phyloP scores from a whole-genome alignment of 2,329 filamentous ascomycete genomes.

The Scedosporium boydii region DNA sequence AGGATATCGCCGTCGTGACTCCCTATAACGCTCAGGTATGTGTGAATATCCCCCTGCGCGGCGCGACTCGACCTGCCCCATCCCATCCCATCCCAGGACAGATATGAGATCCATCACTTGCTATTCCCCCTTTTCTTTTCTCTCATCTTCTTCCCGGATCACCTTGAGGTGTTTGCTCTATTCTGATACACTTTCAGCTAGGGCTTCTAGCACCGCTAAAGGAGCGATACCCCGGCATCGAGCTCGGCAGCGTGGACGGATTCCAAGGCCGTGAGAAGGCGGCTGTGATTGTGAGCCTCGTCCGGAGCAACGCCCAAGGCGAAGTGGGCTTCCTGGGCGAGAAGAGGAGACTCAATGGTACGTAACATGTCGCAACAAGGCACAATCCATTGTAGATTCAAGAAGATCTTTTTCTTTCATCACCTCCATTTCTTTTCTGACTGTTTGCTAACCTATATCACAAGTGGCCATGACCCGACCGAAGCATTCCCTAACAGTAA shows the following conservation, averaged over 20 bases:
- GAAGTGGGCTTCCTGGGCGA: conserved; percentile 93
- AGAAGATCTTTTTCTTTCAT: not conserved
- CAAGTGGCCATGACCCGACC: conserved; percentile 98
- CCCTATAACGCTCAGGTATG: conserved; percentile 87
- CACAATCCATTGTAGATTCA: not conserved
- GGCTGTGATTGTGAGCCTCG: conserved; percentile 85
- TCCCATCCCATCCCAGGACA: not conserved
- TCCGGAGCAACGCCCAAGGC: conserved; percentile 75
- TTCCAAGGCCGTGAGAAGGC: conserved; percentile 98
- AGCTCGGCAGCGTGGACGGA: conserved; percentile 93
- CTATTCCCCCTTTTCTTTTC: conserved; percentile 8
- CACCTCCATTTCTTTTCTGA: not conserved
- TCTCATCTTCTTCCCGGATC: not conserved
- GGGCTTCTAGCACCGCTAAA: conserved; percentile 72
- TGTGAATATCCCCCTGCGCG: not conserved
- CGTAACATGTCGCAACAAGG: conserved; percentile 19
- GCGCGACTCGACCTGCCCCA: not conserved
- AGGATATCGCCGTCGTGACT: conserved; percentile 88
- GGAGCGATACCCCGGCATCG: conserved; percentile 71
- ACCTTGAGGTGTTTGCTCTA: conserved; percentile 11
- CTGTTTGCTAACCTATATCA: conserved; percentile 19
- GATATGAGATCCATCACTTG: not conserved
- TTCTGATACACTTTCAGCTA: conserved; percentile 39
- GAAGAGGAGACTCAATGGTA: conserved; percentile 86
- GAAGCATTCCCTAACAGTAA: conserved; percentile 78